A percentile compares a stretch with the other conserved stretches of the same genome.
phyloP scores from a whole-genome alignment of 2,329 filamentous ascomycete genomes.

The Coniochaeta sp. region DNA sequence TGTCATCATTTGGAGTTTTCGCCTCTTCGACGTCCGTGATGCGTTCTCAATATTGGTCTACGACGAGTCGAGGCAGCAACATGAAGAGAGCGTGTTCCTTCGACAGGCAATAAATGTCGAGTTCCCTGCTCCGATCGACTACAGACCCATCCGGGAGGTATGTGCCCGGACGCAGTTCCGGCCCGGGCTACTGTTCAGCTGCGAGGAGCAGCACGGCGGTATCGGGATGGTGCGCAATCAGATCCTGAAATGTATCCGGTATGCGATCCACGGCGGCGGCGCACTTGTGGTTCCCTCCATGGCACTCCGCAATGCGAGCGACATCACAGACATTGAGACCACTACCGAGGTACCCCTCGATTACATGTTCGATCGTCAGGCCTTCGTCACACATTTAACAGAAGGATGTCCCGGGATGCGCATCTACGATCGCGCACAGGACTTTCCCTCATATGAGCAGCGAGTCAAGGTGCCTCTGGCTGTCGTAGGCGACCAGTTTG shows the following conservation, averaged over 20 bases:
- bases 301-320: constrained; percentile 21
- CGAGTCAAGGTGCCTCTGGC: constrained; percentile 10
- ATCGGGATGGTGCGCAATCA: constrained; percentile 31
- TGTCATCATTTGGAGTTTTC: background rate
- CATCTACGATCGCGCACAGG: constrained; percentile 18
- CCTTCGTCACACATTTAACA: constrained; percentile 16
- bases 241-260: constrained; percentile 31
- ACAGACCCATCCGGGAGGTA: constrained; percentile 21
- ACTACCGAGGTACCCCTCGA: constrained; percentile 18
- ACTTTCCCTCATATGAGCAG: constrained; percentile 18
- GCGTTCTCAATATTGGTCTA: background rate
- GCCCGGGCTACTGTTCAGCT: constrained; percentile 26
- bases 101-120: constrained; percentile 21
- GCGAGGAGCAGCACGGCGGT: constrained; percentile 29
- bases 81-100: constrained; percentile 13
- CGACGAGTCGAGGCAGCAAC: constrained; percentile 1
- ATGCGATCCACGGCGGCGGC: constrained; percentile 28
- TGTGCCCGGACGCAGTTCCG: constrained; percentile 24
- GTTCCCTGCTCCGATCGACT: constrained; percentile 25
- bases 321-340: constrained; percentile 22
- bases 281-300: constrained; percentile 28
- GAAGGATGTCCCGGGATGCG: constrained; percentile 19
- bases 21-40: constrained; percentile 1
- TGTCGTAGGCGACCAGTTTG: constrained; percentile 21
- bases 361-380: constrained; percentile 18